Evolutionary conservation across 192 early-diverging fungal genomes (phyloP), one percentile per base, ranked within the genome.

Genomic region (Mortierella hygrophila): DNA sequence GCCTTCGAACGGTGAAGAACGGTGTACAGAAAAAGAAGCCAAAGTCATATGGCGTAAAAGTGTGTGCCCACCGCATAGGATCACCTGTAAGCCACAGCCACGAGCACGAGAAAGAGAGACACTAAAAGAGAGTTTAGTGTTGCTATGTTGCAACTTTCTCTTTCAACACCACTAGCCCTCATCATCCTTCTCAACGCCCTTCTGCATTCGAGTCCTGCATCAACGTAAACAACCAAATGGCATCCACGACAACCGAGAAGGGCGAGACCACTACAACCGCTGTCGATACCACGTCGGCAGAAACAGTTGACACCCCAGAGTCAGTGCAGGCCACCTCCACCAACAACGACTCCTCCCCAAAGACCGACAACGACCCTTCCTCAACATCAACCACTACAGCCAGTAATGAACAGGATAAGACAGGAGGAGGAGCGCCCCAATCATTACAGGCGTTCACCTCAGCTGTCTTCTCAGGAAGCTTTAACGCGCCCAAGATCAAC

Each of bases 401-500:
- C 37, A 68, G 26, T 29, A 65, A 65, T 15, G 60, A 65, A 9
- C 60, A 65, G 4, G 60, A 65, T 65, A 65, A 26, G 23, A 10
- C 26, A 65, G 29, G 0, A 16, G 11, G 26, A 65, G 26, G 11
- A 15, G 3, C 60, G 4, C 70, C 18, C 41, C 75, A 46, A 57
- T 55, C n/a, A 55, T 68, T 63, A 38, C 81, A 77, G 37, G 77
- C 84, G 26, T 86, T 86, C n/a, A 74, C 84, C 0, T n/a, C 70
- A 15, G 75, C 84, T 18, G 75, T 81, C 46, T 80, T 85, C 42
- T 71, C 83, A 0, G 76, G 84, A 35, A 63, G 54, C 1, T 86
- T 86, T 16, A 77, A 72, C 26, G 70, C 84, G 7, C 79, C 84
- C 8, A 86, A 86, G 44, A 49, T 86, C 75, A 81, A 75, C 49